These are phyloP conservation scores for Eimeria tenella DNA, from an alignment of 169 alveolate species.

Conservation along the genomic window DNA sequence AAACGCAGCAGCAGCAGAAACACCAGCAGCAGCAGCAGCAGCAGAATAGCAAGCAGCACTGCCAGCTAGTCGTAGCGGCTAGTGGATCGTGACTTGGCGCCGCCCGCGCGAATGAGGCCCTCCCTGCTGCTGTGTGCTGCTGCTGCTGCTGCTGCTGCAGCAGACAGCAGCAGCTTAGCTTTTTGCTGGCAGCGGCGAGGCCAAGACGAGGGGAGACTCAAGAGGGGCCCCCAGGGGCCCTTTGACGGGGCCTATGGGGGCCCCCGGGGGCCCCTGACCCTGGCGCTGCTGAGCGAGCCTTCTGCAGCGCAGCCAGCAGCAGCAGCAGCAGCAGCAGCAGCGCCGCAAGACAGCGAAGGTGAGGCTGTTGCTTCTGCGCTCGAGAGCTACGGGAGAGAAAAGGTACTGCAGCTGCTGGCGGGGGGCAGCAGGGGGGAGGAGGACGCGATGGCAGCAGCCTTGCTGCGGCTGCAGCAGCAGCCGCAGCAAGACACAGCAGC, in stretches of 20 bases:
- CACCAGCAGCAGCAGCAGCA: not conserved
- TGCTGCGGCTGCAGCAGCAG: constrained; percentile 16
- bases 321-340: constrained; percentile 19
- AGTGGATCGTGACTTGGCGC: not conserved
- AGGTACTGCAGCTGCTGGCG: not conserved
- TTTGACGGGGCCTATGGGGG: not conserved
- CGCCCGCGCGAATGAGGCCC: constrained; percentile 4
- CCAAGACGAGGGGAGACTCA: not conserved
- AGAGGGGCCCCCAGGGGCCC: not conserved
- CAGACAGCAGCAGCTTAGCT: not conserved
- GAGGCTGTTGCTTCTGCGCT: not conserved
- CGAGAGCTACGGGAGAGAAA: not conserved
- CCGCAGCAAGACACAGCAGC: not conserved
- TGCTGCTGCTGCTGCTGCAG: not conserved
- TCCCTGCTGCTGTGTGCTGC: not conserved
- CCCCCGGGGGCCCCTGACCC: not conserved
- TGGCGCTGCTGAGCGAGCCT: not conserved
- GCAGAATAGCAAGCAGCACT: not conserved
- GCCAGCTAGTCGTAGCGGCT: not conserved
- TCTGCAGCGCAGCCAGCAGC: not conserved
- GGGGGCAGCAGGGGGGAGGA: not conserved
- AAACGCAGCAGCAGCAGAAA: no score
- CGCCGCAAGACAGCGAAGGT: not conserved
- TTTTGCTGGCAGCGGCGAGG: not conserved
- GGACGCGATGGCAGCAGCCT: not conserved